These are phyloP conservation scores for Macrocybe sp. DNA, from an alignment of 1,284 basidiomycete species.

Conservation along the genomic window DNA sequence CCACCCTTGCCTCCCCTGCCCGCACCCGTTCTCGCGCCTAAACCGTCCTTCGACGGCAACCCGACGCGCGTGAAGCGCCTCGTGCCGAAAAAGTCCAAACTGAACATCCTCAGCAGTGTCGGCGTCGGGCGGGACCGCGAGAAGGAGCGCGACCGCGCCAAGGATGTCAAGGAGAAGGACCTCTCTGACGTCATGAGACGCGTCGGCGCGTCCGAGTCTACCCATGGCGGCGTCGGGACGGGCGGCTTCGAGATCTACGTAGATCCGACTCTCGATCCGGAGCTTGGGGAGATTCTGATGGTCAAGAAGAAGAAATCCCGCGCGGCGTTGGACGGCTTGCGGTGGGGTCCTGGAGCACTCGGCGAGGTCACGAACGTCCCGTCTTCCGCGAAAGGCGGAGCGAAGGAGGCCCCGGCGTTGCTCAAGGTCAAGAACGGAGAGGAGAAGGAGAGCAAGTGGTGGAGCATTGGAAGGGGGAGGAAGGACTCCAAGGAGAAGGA, in stretches of 20 bases:
- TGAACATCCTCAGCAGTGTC: conserved; percentile 42
- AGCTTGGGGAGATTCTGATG: conserved; percentile 64
- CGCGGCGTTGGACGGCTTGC: conserved; percentile 54
- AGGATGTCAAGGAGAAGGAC: conserved; percentile 34
- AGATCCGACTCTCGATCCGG: conserved; percentile 58
- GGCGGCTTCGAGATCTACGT: conserved; percentile 68
- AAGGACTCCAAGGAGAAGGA: conserved; percentile 61
- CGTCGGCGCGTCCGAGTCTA: conserved; percentile 42
- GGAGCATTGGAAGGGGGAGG: conserved; percentile 68
- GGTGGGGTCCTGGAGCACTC: conserved; percentile 48
- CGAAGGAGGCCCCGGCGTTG: conserved; percentile 17
- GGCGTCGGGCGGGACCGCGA: conserved; percentile 25
- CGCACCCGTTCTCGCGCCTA: conserved; percentile 15
- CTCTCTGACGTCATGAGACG: conserved; percentile 59
- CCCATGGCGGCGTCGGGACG: conserved; percentile 25
- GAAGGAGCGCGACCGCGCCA: conserved; percentile 18
- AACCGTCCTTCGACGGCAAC: conserved; percentile 20
- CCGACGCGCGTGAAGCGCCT: conserved; percentile 35
- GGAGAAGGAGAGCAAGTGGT: conserved; percentile 60
- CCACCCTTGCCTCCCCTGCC: conserved; percentile 17
- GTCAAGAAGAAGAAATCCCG: conserved; percentile 78
- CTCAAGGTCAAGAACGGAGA: conserved; percentile 43
- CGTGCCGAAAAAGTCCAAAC: conserved; percentile 72
- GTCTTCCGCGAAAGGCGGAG: conserved; percentile 8
- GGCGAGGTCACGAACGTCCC: conserved; percentile 61